Evolutionary conservation across 2,329 filamentous ascomycete genomes (phyloP).

Genomic region (Pestalotiopsis sp.): DNA sequence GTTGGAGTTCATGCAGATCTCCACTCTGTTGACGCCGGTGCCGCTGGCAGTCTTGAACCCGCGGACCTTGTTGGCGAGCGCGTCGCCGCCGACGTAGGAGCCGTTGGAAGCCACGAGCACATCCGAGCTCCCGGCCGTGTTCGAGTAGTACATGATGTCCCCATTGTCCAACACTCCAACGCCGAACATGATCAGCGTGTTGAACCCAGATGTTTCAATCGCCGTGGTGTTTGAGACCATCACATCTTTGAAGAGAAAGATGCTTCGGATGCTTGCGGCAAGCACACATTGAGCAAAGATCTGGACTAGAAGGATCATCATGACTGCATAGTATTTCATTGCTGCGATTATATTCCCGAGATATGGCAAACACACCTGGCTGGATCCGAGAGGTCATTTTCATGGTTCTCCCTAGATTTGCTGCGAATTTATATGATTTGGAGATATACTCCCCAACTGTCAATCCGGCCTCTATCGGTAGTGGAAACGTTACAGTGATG

Average conservation of each 20-base stretch:
- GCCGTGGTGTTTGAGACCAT: conserved; percentile 45
- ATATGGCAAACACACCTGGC: background rate
- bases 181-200: conserved; percentile 45
- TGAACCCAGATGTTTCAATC: conserved; percentile 44
- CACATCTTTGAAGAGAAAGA: conserved; percentile 47
- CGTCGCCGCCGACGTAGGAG: conserved; percentile 49
- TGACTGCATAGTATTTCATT: background rate
- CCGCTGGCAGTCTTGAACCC: conserved; percentile 38
- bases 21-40: conserved; percentile 39
- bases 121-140: conserved; percentile 38
- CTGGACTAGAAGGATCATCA: too few species aligned
- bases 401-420: too few species aligned
- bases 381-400: too few species aligned
- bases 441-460: background rate
- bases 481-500: background rate
- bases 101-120: conserved; percentile 39
- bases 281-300: background rate
- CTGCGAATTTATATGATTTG: background rate
- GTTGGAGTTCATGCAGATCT: conserved; percentile 46
- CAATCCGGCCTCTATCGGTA: background rate
- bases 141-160: conserved; percentile 48
- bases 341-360: too few species aligned
- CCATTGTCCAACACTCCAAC: conserved; percentile 44
- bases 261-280: conserved; percentile 27
- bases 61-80: conserved; percentile 48